Evolutionary conservation across 768 basidiomycete genomes (phyloP), one percentile per base, ranked within the genome.

Genomic region (Leccinellum luteum): DNA sequence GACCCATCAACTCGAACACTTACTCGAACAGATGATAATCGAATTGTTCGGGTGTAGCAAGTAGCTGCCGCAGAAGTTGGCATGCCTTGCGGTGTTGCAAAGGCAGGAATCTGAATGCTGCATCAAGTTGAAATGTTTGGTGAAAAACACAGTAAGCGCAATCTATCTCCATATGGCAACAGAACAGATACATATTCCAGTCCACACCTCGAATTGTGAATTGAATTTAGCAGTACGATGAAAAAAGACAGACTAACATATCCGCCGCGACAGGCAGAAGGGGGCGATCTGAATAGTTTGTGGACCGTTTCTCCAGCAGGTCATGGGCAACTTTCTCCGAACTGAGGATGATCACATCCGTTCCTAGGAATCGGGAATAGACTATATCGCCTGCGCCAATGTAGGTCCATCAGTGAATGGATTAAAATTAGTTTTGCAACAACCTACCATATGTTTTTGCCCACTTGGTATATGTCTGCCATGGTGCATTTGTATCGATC

Each of bases 201-300:
- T 9, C 60, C 61, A 28, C 60, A 54, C 6, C 57, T 62, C 41
- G 14, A 12, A 14, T 30, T 5, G 12, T 6, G 28, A 6, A 44
- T 31, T 6, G 30, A 27, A 52, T 14, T 15, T 14, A 43, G 41
- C 14, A 25, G 17, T 1, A 43, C 23, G 28, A 48, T 3, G n/a
- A 32, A 2, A 3, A 3, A 45, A 12, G 13, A 45, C 30, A 9
- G 6, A 27, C 59, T 47, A 6, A 68, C 60, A 59, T 8, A 0
- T 59, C 50, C 4, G 19, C 51, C 12, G 48, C 59, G 21, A 65
- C 47, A 12, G 67, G 25, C n/a, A 44, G 35, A 5, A 15, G 17
- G 35, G 82, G 81, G 14, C 82, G 76, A 62, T 79, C 80, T 12
- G 81, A 80, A 60, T 81, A 80, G 28, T 78, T 75, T 12, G 59